These are phyloP conservation scores for Plectosphaerella cucumerina DNA, from an alignment of 2,329 filamentous ascomycete species.

Conservation along the genomic window DNA sequence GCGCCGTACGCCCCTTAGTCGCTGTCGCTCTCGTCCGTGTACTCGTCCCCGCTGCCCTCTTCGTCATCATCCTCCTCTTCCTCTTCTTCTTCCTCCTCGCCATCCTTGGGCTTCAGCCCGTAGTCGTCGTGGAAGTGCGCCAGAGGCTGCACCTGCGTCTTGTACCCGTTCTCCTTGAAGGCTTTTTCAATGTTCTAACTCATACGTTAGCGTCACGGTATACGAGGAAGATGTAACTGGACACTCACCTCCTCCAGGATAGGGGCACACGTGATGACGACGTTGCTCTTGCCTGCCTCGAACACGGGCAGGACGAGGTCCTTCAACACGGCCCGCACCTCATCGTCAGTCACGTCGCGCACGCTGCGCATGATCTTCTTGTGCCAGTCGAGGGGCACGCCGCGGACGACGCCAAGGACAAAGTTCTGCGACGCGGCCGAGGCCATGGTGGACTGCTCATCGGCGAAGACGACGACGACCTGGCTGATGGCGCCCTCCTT, in stretches of 20 bases:
- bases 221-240: too few species aligned
- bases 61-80: conserved; percentile 52
- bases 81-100: conserved; percentile 54
- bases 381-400: conserved; percentile 72
- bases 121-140: conserved; percentile 87
- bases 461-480: conserved; percentile 81
- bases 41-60: conserved; percentile 41
- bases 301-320: conserved; percentile 79
- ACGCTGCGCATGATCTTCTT: conserved; percentile 73
- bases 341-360: conserved; percentile 67
- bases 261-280: conserved; percentile 84
- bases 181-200: conserved; percentile 67
- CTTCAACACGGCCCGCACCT: conserved; percentile 71
- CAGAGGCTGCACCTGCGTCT: conserved; percentile 68
- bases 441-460: conserved; percentile 82
- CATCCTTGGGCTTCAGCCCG: conserved; percentile 63
- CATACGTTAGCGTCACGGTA: conserved; percentile 6
- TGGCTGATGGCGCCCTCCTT: conserved; percentile 88
- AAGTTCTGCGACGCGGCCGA: conserved; percentile 81
- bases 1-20: conserved; percentile 14
- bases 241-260: conserved; percentile 72
- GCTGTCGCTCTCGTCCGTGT: conserved; percentile 27
- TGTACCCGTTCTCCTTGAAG: conserved; percentile 74
- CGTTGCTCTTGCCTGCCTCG: conserved; percentile 71
- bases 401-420: conserved; percentile 72